Base-by-base conservation (phyloP, 306 rosid species). In the Phaseolus lunatus region DNA sequence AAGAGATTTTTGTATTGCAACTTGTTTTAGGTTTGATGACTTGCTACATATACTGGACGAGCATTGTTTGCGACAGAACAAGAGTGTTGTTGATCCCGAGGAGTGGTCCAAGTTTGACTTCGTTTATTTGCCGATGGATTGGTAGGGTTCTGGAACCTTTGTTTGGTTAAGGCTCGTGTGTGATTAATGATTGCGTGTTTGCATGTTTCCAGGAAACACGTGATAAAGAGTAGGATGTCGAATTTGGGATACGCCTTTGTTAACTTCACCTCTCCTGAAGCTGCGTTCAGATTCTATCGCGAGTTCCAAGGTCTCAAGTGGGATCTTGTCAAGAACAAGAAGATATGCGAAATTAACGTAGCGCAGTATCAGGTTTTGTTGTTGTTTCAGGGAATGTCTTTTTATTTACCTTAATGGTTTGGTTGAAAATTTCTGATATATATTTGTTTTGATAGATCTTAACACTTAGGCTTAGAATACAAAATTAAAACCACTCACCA, bases 161-260 rank as follows among this genome's bases (percentile, higher is more conserved):
- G 44, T 0, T 1, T 35, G 0, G 3, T 43, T 52, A 5, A 0
- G 26, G 11, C 3, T 44, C 5, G 14, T 10, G 9, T 11, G 27
- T 23, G 7, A 1, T 0, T 52, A 18, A 43, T 41, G 37, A 13
- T 63, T 16, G 3, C 31, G 13, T 65, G 13, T 57, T 7, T 10
- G 3, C 8, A 1, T 20, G 50, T 24, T 31, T 11, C 3, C 22
- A 89, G 93, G 44, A 84, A 78, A 19, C 81, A 8, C 22, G 86
- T 90, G 26, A 6, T 52, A 3, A 35, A 85, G 3, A 18, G 59
- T 0, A 84, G 19, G 43, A 47, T 48, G 1, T 48, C 88, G 0
- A 92, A 92, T 84, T 59, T 92, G 50, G 93, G 97, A 0, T 89
- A 92, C 16, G 93, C 94, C 0, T 92, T 92, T 20, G 93, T 92